Conservation (phyloP, 108 stramenopile genomes). For the Skeletonema marinoi region DNA sequence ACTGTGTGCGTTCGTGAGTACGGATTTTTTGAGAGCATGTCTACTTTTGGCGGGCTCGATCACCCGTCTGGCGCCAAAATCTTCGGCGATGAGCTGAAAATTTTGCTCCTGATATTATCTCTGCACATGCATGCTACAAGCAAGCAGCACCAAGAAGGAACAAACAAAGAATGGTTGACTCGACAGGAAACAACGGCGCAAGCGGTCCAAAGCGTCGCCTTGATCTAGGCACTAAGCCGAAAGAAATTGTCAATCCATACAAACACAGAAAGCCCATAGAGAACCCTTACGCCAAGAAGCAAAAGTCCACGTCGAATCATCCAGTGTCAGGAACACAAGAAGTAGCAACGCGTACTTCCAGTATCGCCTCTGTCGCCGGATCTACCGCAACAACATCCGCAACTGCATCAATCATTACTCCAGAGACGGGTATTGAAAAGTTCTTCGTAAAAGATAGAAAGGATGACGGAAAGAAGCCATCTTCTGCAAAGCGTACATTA, state of each 20-base stretch:
- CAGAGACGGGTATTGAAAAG: slow-evolving; percentile 32
- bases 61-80: background rate
- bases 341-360: too few species aligned
- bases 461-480: slow-evolving; percentile 8
- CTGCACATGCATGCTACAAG: too few species aligned
- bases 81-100: background rate
- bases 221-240: background rate
- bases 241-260: background rate
- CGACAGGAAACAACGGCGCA: background rate
- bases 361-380: background rate
- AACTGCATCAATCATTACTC: slow-evolving; percentile 15
- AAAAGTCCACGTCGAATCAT: background rate
- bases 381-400: background rate
- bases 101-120: too few species aligned
- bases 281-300: background rate
- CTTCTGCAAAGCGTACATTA: slow-evolving; percentile 21
- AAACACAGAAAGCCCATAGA: background rate
- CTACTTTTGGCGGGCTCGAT: too few species aligned
- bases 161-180: too few species aligned
- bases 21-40: too few species aligned
- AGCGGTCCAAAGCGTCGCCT: background rate
- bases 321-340: background rate
- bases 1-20: too few species aligned
- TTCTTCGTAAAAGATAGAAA: slow-evolving; percentile 16
- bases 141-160: too few species aligned